phyloP scores from a whole-genome alignment of 352 stramenopile genomes.

The Phytophthora fragariae region DNA sequence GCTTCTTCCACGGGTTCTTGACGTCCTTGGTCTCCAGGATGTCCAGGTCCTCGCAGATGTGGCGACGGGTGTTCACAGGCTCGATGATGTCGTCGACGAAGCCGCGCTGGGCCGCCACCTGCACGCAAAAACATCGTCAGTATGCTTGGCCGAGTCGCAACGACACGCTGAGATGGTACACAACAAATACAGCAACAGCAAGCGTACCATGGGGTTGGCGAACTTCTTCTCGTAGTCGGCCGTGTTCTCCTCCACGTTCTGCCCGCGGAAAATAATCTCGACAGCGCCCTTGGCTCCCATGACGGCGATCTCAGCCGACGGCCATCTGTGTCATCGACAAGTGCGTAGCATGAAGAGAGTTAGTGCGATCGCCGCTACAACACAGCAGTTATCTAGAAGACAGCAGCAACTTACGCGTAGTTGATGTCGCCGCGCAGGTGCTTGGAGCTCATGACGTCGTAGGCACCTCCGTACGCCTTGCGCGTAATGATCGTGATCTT shows the following conservation, averaged over 20 bases:
- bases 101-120: conserved; percentile 94
- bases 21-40: conserved; percentile 95
- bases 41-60: conserved; percentile 97
- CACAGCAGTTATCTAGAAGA: too few relatives aligned
- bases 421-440: conserved; percentile 98
- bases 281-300: conserved; percentile 97
- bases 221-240: conserved; percentile 97
- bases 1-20: conserved; percentile 94
- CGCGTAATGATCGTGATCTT: conserved; percentile 99
- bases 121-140: conserved; percentile 19
- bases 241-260: conserved; percentile 96
- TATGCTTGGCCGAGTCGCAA: conserved; percentile 14
- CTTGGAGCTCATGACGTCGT: conserved; percentile 99
- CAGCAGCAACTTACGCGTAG: conserved; percentile 84
- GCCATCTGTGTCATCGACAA: conserved; percentile 52
- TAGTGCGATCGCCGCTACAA: conserved; percentile 14
- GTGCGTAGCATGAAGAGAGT: conserved; percentile 14
- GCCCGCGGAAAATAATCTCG: conserved; percentile 98
- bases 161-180: conserved; percentile 10
- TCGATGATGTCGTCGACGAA: conserved; percentile 99
- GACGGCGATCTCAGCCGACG: conserved; percentile 85
- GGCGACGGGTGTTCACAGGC: conserved; percentile 91
- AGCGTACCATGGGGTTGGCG: conserved; percentile 93
- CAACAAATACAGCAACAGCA: conserved; percentile 11
- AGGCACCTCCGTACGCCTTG: conserved; percentile 98